Evolutionary conservation across 768 basidiomycete species (phyloP).

Genomic region (Tricholoma sp.): DNA sequence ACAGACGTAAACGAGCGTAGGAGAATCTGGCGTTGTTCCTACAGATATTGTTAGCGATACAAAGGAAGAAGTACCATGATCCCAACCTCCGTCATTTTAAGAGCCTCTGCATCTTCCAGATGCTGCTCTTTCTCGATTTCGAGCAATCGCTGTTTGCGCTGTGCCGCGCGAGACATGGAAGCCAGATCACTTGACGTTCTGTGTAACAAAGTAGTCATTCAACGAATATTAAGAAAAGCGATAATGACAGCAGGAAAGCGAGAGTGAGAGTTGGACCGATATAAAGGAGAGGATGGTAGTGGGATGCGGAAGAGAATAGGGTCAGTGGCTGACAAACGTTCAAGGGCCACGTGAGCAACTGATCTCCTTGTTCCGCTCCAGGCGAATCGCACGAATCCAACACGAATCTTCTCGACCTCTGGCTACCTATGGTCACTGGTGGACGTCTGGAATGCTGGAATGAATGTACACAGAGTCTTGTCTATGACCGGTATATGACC

Average conservation of each 20-base stretch:
- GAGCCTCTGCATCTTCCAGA: slow-evolving; percentile 48
- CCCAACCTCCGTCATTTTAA: slow-evolving; percentile 55
- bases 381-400: too few species aligned
- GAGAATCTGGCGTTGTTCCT: slow-evolving; percentile 38
- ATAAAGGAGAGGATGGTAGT: too few species aligned
- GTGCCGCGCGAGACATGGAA: slow-evolving; percentile 34
- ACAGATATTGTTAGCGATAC: slow-evolving; percentile 1
- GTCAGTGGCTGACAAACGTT: too few species aligned
- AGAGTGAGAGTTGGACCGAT: neutral
- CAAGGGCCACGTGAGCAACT: too few species aligned
- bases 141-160: slow-evolving; percentile 40
- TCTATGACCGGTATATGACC: too few species aligned
- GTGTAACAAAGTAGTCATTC: slow-evolving; percentile 9
- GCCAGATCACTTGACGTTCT: slow-evolving; percentile 13
- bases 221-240: neutral
- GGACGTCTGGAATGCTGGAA: too few species aligned
- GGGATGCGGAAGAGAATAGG: too few species aligned
- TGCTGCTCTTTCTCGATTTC: slow-evolving; percentile 51
- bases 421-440: too few species aligned
- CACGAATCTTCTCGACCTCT: too few species aligned
- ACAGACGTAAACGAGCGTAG: slow-evolving; percentile 45
- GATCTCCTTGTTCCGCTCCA: too few species aligned
- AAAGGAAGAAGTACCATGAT: neutral
- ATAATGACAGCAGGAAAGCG: slow-evolving; percentile 2
- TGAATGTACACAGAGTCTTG: too few species aligned